Evolutionary conservation across 75 land plant genomes (phyloP), one percentile per base, ranked within the genome.

Genomic region (Pinus taeda): DNA sequence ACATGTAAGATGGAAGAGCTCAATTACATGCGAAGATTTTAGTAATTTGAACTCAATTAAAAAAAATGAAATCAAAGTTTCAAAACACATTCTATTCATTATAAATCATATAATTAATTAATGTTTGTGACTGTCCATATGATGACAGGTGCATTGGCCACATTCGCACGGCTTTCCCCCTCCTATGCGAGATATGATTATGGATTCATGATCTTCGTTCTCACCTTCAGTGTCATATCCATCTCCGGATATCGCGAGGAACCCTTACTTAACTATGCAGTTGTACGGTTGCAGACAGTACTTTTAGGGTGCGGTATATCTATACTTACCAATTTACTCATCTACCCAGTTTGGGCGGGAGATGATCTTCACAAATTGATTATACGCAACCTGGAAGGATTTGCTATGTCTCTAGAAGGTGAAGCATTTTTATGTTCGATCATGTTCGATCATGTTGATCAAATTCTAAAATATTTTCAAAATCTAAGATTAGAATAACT

Each of bases 271-370:
- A 61, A 84, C 9, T 22, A 82, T 69, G 91, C 89, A 0, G 64
- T 20, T 1, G 21, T 58, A 20, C 78, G 92, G 56, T 29, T 86
- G 0, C 58, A 72, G 13, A 90, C 90, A 0, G 82, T 90, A 60
- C 14, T 78, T 29, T 70, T 90, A 4, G 92, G 92, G 1, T 67
- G 76, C 30, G 53, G 30, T 4, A 57, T 75, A 15, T 74, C 77
- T 57, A 15, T 90, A 0, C 0, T 82, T 1, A 57, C 88, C 0
- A 81, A 74, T 67, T 62, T 83, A 30, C 74, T 79, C 0, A 26
- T 90, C 11, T 88, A 59, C 26, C 92, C 92, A 4, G 82, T 85
- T 6, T 90, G 92, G 92, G 90, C 90, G 33, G 92, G 92, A 15
- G 66, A 75, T 33, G 90, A 90, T 53, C 88, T 90, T 63, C 92